Evolutionary conservation across 352 stramenopile genomes (phyloP).

Genomic region (Globisporangium echinulatum): DNA sequence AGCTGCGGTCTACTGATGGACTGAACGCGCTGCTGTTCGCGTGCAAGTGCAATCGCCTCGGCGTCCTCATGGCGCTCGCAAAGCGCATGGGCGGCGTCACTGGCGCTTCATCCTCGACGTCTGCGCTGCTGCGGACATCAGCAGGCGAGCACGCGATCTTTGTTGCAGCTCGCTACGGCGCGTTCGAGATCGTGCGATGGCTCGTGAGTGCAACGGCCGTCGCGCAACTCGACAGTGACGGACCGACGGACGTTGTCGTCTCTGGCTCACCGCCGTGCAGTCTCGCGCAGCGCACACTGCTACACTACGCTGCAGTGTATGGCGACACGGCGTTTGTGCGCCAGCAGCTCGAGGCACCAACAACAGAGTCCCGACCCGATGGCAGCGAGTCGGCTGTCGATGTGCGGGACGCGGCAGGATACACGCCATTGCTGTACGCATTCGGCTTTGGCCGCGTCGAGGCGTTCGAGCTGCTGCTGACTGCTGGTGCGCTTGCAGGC

Average conservation of each 20-base stretch:
- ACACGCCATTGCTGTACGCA: slow-evolving; percentile 47
- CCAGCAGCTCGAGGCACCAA: slow-evolving; percentile 6
- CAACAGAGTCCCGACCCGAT: not conserved
- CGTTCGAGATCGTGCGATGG: slow-evolving; percentile 50
- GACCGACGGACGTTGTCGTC: not conserved
- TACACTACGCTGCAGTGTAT: slow-evolving; percentile 42
- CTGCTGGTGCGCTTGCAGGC: slow-evolving; percentile 26
- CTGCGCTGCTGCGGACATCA: slow-evolving; percentile 17
- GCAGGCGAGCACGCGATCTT: slow-evolving; percentile 39
- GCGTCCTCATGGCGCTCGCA: slow-evolving; percentile 41
- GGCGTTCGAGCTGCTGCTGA: slow-evolving; percentile 21
- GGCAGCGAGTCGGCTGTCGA: slow-evolving; percentile 16
- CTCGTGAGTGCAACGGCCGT: slow-evolving; percentile 27
- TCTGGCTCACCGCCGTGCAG: slow-evolving; percentile 15
- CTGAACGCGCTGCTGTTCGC: slow-evolving; percentile 45
- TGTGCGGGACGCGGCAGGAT: slow-evolving; percentile 28
- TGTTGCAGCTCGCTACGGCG: slow-evolving; percentile 27
- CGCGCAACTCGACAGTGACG: not conserved
- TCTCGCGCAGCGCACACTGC: slow-evolving; percentile 21
- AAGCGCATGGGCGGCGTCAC: slow-evolving; percentile 5
- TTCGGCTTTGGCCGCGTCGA: slow-evolving; percentile 40
- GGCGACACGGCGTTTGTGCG: slow-evolving; percentile 29
- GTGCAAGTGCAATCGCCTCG: slow-evolving; percentile 37
- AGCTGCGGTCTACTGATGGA: slow-evolving; percentile 25
- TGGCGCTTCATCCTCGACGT: not conserved